Evolutionary conservation across 2,329 filamentous ascomycete genomes (phyloP), one percentile per base, ranked within the genome.

Genomic region (Apiospora sp.): DNA sequence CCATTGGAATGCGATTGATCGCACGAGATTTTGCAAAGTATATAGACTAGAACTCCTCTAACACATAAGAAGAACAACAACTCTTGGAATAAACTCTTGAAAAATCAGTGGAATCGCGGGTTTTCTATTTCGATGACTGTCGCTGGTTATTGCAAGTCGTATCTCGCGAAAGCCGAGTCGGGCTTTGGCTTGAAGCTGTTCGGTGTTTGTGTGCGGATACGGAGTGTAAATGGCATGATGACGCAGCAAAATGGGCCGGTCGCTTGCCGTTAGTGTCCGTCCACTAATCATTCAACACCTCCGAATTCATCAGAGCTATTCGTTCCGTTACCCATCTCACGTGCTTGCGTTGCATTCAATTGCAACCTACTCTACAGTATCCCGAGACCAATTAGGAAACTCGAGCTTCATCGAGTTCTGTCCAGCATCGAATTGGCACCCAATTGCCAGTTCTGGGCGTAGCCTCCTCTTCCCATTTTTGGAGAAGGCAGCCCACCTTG

Each of bases 181-280:
- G 58, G 58, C 58, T 64, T 64, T 64, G 58, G 1, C 58, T 41
- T 14, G 34, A 13, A n/a, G 49, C 4, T 61, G 27, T 22, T 64
- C 58, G 58, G 58, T 13, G 30, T 64, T 64, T 64, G 58, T 34
- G 12, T 64, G 58, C 58, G 58, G 58, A 41, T 64, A 41, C 58
- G 58, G 58, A 41, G 2, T 41, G 58, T 41, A 41, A n/a, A 64
- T 64, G 34, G 58, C 58, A 64, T 41, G 58, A 64, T 64, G 58
- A 64, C 58, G 58, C 7, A 64, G 58, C 58, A 64, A 64, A 64
- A 64, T 64, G 58, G 58, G 58, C 58, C 58, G 58, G 58, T n/a
- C 30, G 4, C 12, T 41, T 41, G 58, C 54, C 58, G 34, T 41
- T 41, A 64, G 58, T 22, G 58, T 64, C 58, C 58, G 58, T 64